A percentile compares a stretch with the other conserved stretches of the same genome.
Evolutionary conservation across 192 early-diverging fungal genomes (phyloP).

Genomic region (Martensiomyces pterosporus): DNA sequence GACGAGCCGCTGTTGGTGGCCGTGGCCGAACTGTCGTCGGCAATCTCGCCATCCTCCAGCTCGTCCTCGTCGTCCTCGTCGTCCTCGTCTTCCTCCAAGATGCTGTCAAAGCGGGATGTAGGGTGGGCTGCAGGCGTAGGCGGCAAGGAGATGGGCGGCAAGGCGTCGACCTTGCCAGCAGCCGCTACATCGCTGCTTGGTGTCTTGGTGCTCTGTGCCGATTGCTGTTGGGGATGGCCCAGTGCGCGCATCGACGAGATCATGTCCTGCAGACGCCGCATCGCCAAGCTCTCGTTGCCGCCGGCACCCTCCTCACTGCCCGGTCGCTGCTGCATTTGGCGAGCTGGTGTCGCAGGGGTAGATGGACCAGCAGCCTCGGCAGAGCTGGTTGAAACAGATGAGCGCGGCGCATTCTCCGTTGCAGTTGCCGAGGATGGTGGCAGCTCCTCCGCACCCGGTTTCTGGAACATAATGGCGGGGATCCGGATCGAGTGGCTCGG

Average conservation of each 20-base stretch:
- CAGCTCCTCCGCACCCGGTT: conserved; percentile 6
- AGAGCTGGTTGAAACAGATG: too few relatives aligned
- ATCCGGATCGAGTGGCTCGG: conserved; percentile 46
- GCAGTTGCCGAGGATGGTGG: neutral
- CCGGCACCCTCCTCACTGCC: neutral
- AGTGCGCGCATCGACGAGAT: conserved; percentile 41
- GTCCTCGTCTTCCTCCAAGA: conserved; percentile 48
- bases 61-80: conserved; percentile 34
- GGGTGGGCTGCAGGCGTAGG: conserved; percentile 36
- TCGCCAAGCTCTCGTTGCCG: conserved; percentile 22
- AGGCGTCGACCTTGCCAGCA: conserved; percentile 1
- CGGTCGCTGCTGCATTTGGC: neutral
- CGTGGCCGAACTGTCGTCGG: neutral
- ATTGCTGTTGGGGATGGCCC: neutral
- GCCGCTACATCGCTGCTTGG: too few relatives aligned
- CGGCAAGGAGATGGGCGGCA: neutral
- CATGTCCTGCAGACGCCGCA: conserved; percentile 46
- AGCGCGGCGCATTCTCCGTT: neutral
- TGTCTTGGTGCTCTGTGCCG: too few relatives aligned
- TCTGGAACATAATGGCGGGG: conserved; percentile 45
- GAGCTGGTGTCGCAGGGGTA: neutral
- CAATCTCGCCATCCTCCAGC: conserved; percentile 7
- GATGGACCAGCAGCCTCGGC: too few relatives aligned
- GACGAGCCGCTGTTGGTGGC: too few relatives aligned
- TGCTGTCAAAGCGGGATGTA: conserved; percentile 49